These are phyloP conservation scores for Vickermania ingenoplastis DNA, from an alignment of 208 protist genomes.

Conservation along the genomic window DNA sequence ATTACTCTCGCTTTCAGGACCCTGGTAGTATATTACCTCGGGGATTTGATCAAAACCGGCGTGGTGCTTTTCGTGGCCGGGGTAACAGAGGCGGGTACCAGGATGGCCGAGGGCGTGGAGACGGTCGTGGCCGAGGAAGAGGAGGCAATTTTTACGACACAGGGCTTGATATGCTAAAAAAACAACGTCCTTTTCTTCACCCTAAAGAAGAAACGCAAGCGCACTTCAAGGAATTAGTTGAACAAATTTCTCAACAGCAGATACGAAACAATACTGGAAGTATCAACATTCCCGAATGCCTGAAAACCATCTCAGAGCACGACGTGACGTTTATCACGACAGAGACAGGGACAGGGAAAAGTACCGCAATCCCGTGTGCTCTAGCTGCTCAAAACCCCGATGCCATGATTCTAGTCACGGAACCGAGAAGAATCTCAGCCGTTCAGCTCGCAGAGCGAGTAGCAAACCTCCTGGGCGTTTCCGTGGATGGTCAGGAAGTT, in stretches of 20 bases:
- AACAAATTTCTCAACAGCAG: not conserved
- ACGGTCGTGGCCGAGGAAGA: not conserved
- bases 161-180: not conserved
- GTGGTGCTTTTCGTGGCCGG: too few species aligned
- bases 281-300: conserved; percentile 53
- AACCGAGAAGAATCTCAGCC: conserved; percentile 70
- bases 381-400: conserved; percentile 32
- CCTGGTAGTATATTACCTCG: not conserved
- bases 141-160: not conserved
- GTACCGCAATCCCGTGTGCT: conserved; percentile 69
- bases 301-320: conserved; percentile 50
- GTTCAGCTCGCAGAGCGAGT: conserved; percentile 77
- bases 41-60: too few species aligned
- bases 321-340: conserved; percentile 84
- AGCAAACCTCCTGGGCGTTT: conserved; percentile 24
- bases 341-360: conserved; percentile 82
- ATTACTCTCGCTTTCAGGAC: not conserved
- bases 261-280: not conserved
- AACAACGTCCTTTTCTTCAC: not conserved
- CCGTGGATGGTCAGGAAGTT: conserved; percentile 37
- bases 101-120: not conserved
- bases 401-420: conserved; percentile 45
- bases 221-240: not conserved
- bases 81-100: not conserved
- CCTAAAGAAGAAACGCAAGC: not conserved